Percentiles rank a stretch among this genome's conserved stretches.
phyloP scores from a whole-genome alignment of 2,329 filamentous ascomycete species.

The Rhinocladiella mackenziei region DNA sequence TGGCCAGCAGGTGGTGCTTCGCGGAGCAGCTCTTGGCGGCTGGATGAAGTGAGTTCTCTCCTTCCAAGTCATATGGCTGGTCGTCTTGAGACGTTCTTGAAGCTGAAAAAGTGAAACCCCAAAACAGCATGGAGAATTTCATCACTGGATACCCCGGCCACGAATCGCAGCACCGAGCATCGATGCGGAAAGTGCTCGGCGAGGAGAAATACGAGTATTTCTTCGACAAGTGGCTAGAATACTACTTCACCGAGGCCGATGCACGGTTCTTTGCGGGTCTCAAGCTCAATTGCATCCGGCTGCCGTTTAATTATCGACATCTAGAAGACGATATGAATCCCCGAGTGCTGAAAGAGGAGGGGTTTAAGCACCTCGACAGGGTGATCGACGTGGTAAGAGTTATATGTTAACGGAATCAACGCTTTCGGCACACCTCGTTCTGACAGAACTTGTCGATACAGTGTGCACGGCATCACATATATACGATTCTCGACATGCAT shows the following conservation, averaged over 20 bases:
- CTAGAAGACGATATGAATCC: conserved; percentile 50
- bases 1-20: conserved; percentile 46
- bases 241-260: conserved; percentile 56
- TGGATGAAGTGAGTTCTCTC: conserved; percentile 32
- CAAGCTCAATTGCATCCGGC: conserved; percentile 55
- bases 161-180: conserved; percentile 52
- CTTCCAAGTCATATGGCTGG: conserved; percentile 3
- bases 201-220: conserved; percentile 54
- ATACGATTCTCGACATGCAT: conserved; percentile 51
- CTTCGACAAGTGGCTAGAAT: conserved; percentile 24
- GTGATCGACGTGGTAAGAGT: conserved; percentile 47
- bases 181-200: conserved; percentile 53
- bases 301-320: conserved; percentile 59
- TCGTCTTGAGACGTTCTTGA: too few species aligned
- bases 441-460: too few species aligned
- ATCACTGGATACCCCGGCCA: conserved; percentile 59
- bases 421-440: too few species aligned
- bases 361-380: conserved; percentile 48
- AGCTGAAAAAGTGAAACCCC: too few species aligned
- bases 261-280: conserved; percentile 55
- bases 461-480: conserved; percentile 47
- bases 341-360: conserved; percentile 39
- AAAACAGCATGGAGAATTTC: conserved; percentile 62
- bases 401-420: too few species aligned
- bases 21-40: conserved; percentile 45